Conservation (phyloP, 1,284 basidiomycete genomes). For the Kwoniella shivajii region DNA sequence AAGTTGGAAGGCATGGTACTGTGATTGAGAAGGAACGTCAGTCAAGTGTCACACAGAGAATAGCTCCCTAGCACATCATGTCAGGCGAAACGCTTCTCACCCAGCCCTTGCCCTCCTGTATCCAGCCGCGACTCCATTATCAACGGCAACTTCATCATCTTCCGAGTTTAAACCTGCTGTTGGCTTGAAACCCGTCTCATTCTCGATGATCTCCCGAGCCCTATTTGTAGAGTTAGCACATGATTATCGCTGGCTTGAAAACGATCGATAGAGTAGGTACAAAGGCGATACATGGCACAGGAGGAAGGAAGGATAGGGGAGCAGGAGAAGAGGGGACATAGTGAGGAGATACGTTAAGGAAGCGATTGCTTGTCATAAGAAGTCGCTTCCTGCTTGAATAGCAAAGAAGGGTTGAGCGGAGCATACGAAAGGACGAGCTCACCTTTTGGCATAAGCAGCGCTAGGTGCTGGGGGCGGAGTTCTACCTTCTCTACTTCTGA, state of each 20-base stretch:
- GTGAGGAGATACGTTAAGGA: too few relatives aligned
- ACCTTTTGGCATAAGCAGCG: slow-evolving; percentile 85
- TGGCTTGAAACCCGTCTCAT: slow-evolving; percentile 64
- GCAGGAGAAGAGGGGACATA: too few relatives aligned
- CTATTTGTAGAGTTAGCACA: slow-evolving; percentile 54
- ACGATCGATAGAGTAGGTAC: not conserved
- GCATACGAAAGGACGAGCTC: slow-evolving; percentile 16
- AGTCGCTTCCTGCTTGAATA: too few relatives aligned
- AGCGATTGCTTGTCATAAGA: too few relatives aligned
- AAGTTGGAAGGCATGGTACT: slow-evolving; percentile 52
- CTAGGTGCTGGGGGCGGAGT: slow-evolving; percentile 83
- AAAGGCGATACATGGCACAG: not conserved
- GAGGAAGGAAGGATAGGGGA: not conserved
- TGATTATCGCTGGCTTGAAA: too few relatives aligned
- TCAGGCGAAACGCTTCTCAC: slow-evolving; percentile 30
- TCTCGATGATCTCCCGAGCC: slow-evolving; percentile 76
- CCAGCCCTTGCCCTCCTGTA: slow-evolving; percentile 52
- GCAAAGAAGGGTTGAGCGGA: not conserved
- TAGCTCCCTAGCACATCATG: not conserved
- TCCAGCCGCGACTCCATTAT: slow-evolving; percentile 57
- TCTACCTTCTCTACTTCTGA: slow-evolving; percentile 24
- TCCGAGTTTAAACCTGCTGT: slow-evolving; percentile 64
- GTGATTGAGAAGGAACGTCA: slow-evolving; percentile 4
- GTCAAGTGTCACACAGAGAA: too few relatives aligned
- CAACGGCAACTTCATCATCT: slow-evolving; percentile 56